These are phyloP conservation scores for Candida andamanensis DNA, from an alignment of 805 yeast species.

Conservation along the genomic window DNA sequence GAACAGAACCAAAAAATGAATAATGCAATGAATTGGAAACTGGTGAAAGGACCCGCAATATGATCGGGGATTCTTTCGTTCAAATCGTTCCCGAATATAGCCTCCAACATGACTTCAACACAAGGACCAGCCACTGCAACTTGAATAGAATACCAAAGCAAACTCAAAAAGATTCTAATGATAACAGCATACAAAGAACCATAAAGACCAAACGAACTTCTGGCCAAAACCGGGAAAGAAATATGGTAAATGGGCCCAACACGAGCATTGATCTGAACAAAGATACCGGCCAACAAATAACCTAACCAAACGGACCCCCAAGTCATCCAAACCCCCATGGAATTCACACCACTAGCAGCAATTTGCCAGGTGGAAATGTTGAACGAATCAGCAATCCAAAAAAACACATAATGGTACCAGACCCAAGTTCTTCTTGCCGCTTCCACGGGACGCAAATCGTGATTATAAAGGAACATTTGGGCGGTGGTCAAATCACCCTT, in stretches of 20 bases:
- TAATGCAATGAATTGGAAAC: conserved; percentile 69
- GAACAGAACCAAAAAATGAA: conserved; percentile 79
- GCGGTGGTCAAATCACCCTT: conserved; percentile 43
- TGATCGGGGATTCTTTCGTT: conserved; percentile 59
- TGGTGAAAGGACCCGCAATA: conserved; percentile 56
- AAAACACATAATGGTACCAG: conserved; percentile 74
- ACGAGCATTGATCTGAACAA: conserved; percentile 68
- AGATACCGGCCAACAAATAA: conserved; percentile 61
- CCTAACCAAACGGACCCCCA: conserved; percentile 91
- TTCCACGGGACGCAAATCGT: conserved; percentile 78
- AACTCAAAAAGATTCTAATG: conserved; percentile 83
- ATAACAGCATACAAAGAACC: conserved; percentile 86
- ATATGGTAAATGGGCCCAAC: conserved; percentile 78
- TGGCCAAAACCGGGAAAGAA: conserved; percentile 76
- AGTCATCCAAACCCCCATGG: conserved; percentile 83
- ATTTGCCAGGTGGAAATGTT: conserved; percentile 90
- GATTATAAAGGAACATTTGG: conserved; percentile 66
- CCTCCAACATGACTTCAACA: conserved; percentile 65
- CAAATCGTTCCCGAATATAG: conserved; percentile 67
- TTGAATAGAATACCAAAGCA: conserved; percentile 87
- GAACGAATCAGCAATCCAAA: conserved; percentile 89
- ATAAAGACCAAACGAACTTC: conserved; percentile 83
- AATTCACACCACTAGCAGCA: conserved; percentile 75
- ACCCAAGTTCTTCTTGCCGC: conserved; percentile 72
- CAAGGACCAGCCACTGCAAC: conserved; percentile 82